phyloP scores from a whole-genome alignment of 129 eudicot genomes.

The Silybum marianum region DNA sequence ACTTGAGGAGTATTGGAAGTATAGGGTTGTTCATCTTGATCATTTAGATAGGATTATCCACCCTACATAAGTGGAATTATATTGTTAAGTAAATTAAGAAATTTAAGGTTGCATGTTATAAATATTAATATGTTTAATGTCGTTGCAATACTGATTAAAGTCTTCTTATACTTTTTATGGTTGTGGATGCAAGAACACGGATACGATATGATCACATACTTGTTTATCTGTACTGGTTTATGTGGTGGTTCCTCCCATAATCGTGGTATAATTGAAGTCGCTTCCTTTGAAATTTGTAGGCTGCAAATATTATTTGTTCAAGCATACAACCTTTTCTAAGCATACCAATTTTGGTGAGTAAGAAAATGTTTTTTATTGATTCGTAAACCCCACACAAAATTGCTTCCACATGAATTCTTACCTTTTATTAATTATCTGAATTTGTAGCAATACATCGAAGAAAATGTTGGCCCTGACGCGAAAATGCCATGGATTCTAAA shows the following conservation, averaged over 20 bases:
- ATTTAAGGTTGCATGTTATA: background rate
- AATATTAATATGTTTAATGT: too few species aligned
- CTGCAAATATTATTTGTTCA: constrained; percentile 60
- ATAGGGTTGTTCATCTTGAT: background rate
- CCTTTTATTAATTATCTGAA: background rate
- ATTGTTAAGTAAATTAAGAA: too few species aligned
- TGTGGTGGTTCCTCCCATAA: constrained; percentile 3
- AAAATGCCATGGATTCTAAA: constrained; percentile 44
- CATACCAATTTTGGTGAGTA: constrained; percentile 42
- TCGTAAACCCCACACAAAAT: background rate
- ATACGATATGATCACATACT: background rate
- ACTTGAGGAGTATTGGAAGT: background rate
- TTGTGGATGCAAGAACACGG: background rate
- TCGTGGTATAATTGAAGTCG: background rate
- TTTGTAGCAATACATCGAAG: constrained; percentile 36
- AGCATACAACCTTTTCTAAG: constrained; percentile 66
- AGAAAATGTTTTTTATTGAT: background rate
- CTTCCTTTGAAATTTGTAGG: constrained; percentile 34
- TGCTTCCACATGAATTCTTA: background rate
- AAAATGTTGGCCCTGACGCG: constrained; percentile 45
- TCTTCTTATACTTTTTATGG: background rate
- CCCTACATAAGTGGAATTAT: too few species aligned
- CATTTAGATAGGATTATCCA: background rate
- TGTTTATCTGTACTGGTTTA: background rate
- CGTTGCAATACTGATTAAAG: background rate